Evolutionary conservation across 805 yeast species (phyloP).

Genomic region (Myxozyma nipponensis): DNA sequence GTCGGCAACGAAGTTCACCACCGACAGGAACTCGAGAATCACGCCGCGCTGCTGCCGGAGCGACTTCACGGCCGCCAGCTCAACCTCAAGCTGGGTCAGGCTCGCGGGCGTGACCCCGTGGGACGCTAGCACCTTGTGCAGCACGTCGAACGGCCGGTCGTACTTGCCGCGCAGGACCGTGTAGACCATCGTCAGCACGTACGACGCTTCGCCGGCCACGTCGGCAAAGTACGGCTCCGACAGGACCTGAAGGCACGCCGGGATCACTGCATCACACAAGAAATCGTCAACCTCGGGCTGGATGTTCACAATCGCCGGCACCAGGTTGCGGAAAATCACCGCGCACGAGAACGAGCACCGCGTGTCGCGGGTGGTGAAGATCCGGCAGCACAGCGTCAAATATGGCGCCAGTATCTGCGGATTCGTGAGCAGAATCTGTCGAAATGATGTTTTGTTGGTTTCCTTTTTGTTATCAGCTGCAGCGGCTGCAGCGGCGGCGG

Average conservation of each 20-base stretch:
- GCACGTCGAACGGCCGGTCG: slow-evolving; percentile 60
- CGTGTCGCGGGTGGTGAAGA: slow-evolving; percentile 79
- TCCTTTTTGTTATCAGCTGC: neutral
- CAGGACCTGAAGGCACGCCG: slow-evolving; percentile 63
- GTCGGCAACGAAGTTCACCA: slow-evolving; percentile 45
- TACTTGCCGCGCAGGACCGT: slow-evolving; percentile 67
- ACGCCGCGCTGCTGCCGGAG: slow-evolving; percentile 79
- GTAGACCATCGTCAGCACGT: slow-evolving; percentile 75
- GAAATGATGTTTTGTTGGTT: slow-evolving; percentile 23
- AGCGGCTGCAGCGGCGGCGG: neutral
- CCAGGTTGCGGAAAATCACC: slow-evolving; percentile 67
- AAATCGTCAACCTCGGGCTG: slow-evolving; percentile 73
- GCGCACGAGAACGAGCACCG: slow-evolving; percentile 91
- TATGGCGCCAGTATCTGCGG: slow-evolving; percentile 72
- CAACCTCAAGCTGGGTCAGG: slow-evolving; percentile 59
- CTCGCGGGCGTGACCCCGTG: slow-evolving; percentile 50
- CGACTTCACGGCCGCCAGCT: slow-evolving; percentile 58
- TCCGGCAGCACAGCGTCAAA: slow-evolving; percentile 65
- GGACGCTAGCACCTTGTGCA: slow-evolving; percentile 48
- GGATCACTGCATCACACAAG: slow-evolving; percentile 61
- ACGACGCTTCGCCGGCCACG: slow-evolving; percentile 88
- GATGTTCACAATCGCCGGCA: slow-evolving; percentile 63
- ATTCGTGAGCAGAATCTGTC: slow-evolving; percentile 61
- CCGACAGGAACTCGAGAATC: slow-evolving; percentile 68
- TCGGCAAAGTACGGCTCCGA: slow-evolving; percentile 76